A percentile compares a stretch with the other conserved stretches of the same genome.
These are phyloP conservation scores for Spergularia azorica DNA, from an alignment of 179 eudicot genomes.

Conservation along the genomic window DNA sequence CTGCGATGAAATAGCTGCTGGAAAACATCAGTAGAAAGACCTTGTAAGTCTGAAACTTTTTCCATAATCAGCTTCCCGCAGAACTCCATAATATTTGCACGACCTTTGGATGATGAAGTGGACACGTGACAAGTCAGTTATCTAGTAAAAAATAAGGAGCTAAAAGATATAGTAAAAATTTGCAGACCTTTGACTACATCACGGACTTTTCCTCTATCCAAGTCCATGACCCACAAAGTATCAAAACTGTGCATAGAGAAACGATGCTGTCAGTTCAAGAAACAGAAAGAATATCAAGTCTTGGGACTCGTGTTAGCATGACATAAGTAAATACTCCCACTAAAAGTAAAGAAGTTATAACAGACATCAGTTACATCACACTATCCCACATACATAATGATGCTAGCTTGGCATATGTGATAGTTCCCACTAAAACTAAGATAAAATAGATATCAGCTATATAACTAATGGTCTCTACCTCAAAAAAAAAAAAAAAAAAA, in stretches of 20 bases:
- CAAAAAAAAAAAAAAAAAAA: no score
- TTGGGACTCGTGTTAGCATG: neutral
- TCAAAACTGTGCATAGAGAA: conserved; percentile 44
- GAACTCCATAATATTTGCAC: conserved; percentile 55
- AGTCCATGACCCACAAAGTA: conserved; percentile 79
- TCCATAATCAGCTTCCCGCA: conserved; percentile 64
- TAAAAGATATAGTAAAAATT: neutral
- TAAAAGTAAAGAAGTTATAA: neutral
- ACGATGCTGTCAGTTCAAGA: conserved; percentile 2
- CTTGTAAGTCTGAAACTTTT: conserved; percentile 47
- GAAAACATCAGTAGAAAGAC: conserved; percentile 49
- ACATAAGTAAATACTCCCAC: neutral
- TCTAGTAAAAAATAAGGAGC: conserved; percentile 1
- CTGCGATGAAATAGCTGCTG: conserved; percentile 41
- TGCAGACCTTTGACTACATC: conserved; percentile 62
- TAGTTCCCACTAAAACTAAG: no score
- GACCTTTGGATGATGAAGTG: conserved; percentile 46
- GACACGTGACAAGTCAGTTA: conserved; percentile 14
- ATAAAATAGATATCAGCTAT: no score
- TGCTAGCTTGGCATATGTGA: neutral
- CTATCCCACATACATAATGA: neutral
- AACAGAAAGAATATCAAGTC: conserved; percentile 17
- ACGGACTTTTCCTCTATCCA: conserved; percentile 51
- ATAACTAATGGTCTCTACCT: no score
- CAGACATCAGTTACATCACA: neutral